These are phyloP conservation scores for Neoboletus subvelutipes DNA, from an alignment of 768 basidiomycete genomes.

Conservation along the genomic window DNA sequence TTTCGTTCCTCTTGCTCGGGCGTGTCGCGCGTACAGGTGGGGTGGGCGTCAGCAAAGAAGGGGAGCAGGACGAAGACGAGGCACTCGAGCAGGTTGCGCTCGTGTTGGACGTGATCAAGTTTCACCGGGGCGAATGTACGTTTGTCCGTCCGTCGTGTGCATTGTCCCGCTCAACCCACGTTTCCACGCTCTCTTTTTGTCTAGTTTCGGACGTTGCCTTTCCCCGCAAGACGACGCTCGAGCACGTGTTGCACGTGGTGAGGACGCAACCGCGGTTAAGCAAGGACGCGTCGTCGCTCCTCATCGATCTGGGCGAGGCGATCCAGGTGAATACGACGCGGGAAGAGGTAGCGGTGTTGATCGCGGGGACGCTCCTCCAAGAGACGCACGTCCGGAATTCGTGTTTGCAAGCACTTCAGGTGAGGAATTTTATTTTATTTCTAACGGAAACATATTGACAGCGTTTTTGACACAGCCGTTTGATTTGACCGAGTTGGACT, in stretches of 20 bases:
- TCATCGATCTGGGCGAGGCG: conserved; percentile 80
- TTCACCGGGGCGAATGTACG: conserved; percentile 35
- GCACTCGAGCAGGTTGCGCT: conserved; percentile 80
- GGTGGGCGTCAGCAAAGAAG: conserved; percentile 38
- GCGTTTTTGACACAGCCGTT: no score
- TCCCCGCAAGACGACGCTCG: conserved; percentile 70
- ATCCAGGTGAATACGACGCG: conserved; percentile 61
- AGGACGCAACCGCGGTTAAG: conserved; percentile 74
- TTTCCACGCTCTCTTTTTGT: no score
- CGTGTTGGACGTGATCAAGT: conserved; percentile 41
- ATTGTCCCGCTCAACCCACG: neutral
- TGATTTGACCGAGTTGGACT: conserved; percentile 92
- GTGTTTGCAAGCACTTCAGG: conserved; percentile 89
- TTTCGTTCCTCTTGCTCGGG: conserved; percentile 71
- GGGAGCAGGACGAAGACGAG: conserved; percentile 46
- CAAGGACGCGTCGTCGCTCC: conserved; percentile 78
- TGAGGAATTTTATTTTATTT: conserved; percentile 33
- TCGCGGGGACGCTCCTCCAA: conserved; percentile 75
- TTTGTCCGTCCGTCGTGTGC: neutral
- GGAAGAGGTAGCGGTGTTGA: conserved; percentile 63
- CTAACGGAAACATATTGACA: conserved; percentile 29
- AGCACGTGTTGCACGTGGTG: conserved; percentile 70
- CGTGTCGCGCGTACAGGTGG: conserved; percentile 71
- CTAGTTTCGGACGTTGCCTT: conserved; percentile 69
- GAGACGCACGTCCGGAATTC: conserved; percentile 87